These are phyloP conservation scores for Trichoderma koningii DNA, from an alignment of 2,329 filamentous ascomycete genomes.

Conservation along the genomic window DNA sequence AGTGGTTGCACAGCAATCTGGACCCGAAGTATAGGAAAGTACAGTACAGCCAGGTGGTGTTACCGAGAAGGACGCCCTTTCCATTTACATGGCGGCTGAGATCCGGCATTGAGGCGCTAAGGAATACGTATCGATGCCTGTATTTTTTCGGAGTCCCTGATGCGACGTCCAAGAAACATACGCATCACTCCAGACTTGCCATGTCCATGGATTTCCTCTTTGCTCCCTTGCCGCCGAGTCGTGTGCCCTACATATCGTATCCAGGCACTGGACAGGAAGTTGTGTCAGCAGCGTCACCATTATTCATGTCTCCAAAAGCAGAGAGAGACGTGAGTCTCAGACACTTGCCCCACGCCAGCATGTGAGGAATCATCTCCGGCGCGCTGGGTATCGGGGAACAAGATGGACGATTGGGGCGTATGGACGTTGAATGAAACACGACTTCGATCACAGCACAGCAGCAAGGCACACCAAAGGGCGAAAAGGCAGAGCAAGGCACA, in stretches of 20 bases:
- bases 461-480: not conserved
- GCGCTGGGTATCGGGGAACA: not conserved
- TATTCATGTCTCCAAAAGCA: not conserved
- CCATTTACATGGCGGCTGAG: constrained; percentile 22
- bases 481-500: not conserved
- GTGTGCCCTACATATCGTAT: not conserved
- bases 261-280: too few species aligned
- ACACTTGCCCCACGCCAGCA: not conserved
- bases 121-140: not conserved
- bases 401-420: not conserved
- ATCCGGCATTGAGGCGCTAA: constrained; percentile 13
- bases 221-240: not conserved
- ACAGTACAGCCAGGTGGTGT: too few species aligned
- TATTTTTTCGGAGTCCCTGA: not conserved
- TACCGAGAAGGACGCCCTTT: not conserved
- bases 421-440: not conserved
- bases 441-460: constrained; percentile 2
- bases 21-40: too few species aligned
- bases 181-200: too few species aligned
- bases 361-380: not conserved
- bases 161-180: too few species aligned
- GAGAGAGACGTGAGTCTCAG: not conserved
- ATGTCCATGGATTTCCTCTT: too few species aligned
- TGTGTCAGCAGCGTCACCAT: not conserved
- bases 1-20: not conserved